Evolutionary conservation across 2,329 filamentous ascomycete genomes (phyloP).

Genomic region (Arthrobotrys iridis): DNA sequence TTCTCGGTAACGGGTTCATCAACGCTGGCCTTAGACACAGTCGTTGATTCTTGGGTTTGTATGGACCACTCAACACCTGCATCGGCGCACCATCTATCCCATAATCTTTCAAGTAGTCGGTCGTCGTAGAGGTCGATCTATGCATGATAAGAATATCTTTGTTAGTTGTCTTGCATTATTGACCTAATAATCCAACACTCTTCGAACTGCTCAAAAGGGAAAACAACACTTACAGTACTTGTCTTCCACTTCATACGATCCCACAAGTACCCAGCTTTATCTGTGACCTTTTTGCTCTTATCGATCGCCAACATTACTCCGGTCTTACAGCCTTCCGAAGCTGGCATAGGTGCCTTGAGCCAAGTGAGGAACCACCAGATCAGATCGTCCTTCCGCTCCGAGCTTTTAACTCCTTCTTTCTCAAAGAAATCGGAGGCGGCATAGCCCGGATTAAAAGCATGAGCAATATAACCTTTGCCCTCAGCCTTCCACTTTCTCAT

Average conservation of each 20-base stretch:
- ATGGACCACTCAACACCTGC: slow-evolving; percentile 25
- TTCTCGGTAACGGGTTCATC: slow-evolving; percentile 28
- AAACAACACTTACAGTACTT: slow-evolving; percentile 39
- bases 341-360: slow-evolving; percentile 24
- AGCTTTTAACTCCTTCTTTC: slow-evolving; percentile 20
- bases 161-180: neutral
- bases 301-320: slow-evolving; percentile 30
- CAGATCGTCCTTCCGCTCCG: slow-evolving; percentile 13
- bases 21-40: slow-evolving; percentile 20
- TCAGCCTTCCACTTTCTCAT: slow-evolving; percentile 38
- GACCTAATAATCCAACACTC: neutral
- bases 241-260: slow-evolving; percentile 44
- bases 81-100: slow-evolving; percentile 47
- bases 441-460: slow-evolving; percentile 41
- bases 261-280: slow-evolving; percentile 22
- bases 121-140: slow-evolving; percentile 44
- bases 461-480: slow-evolving; percentile 31
- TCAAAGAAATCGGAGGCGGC: slow-evolving; percentile 40
- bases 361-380: slow-evolving; percentile 34
- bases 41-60: slow-evolving; percentile 1
- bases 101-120: slow-evolving; percentile 23
- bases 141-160: neutral
- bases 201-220: neutral
- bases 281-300: slow-evolving; percentile 32
- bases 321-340: slow-evolving; percentile 41